A percentile compares a stretch with the other conserved stretches of the same genome.
Conservation (phyloP, 345 rosid genomes). For the Acer campestre region DNA sequence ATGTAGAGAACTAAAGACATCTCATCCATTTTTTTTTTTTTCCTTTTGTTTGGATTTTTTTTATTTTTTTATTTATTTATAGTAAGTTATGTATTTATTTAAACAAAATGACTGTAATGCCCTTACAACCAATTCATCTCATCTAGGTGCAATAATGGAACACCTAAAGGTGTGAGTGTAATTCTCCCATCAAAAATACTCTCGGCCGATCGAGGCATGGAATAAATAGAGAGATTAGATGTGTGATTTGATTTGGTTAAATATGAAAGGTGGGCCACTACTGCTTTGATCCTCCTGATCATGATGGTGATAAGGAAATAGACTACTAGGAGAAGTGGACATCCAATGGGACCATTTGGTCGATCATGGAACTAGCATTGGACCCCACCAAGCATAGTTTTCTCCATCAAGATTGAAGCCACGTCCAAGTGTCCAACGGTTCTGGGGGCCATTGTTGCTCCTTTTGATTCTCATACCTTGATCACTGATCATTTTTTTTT, state of each 20-base stretch:
- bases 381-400: slow-evolving; percentile 25
- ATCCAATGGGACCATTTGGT: slow-evolving; percentile 38
- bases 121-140: no score
- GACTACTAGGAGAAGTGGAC: slow-evolving; percentile 29
- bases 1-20: no score
- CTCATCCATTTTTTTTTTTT: no score
- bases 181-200: no score
- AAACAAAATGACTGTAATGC: no score
- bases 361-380: slow-evolving; percentile 24
- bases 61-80: no score
- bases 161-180: no score
- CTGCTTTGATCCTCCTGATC: background rate
- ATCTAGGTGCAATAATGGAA: no score
- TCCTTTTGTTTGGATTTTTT: no score
- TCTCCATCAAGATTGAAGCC: slow-evolving; percentile 10
- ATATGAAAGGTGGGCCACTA: background rate
- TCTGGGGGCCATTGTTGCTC: background rate
- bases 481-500: background rate
- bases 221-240: background rate
- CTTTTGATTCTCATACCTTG: background rate
- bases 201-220: background rate
- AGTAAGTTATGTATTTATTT: no score
- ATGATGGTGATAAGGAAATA: slow-evolving; percentile 21
- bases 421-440: slow-evolving; percentile 26
- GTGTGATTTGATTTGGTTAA: slow-evolving; percentile 13